Base-by-base conservation (phyloP, 1,139 yeast species). In the Candida glucosophila region DNA sequence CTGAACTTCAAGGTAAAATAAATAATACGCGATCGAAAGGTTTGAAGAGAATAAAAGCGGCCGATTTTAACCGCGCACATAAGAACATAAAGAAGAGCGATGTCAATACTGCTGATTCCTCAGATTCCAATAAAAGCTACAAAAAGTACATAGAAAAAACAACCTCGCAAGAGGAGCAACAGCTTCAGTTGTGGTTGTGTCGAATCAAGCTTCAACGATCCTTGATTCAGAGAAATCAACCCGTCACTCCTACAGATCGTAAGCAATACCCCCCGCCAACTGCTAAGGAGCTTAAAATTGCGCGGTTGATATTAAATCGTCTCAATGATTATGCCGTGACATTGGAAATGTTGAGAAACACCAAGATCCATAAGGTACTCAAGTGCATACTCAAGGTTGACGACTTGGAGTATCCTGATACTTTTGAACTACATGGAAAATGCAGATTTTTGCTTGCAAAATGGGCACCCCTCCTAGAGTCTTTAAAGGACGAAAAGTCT, bases 301-400 rank as follows among this genome's bases (percentile, higher is more conserved):
- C 77, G 3, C 40, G 77, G 22, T 56, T 64, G 27, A 68, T 72
- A 23, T 50, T 77, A 32, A 65, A 67, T 39, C 64, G 73, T 43
- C 65, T 55, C 40, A 68, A 43, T 41, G 65, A 58, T 16, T 65
- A 67, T 33, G 62, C 70, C 1, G 73, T 77, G 13, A 73, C 67
- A 23, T 67, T 71, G 25, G 73, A 70, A n/a, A 49, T 67, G 30
- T 52, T 70, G 33, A 67, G 47, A 50, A 68, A 52, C 55, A 66
- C 75, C 12, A 70, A 68, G 37, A 52, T 70, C 28, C 75, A 70
- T 39, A 70, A 70, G 43, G 76, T 70, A 3, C 46, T 69, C 34
- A 67, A 62, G 41, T 68, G 71, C 33, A 67, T 69, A 22, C 40
- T 60, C 29, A 58, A 55, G 32, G 59, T 60, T 33, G 55, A 52